Evolutionary conservation across 768 basidiomycete species (phyloP).

Genomic region (Paxillus ammoniavirescens): DNA sequence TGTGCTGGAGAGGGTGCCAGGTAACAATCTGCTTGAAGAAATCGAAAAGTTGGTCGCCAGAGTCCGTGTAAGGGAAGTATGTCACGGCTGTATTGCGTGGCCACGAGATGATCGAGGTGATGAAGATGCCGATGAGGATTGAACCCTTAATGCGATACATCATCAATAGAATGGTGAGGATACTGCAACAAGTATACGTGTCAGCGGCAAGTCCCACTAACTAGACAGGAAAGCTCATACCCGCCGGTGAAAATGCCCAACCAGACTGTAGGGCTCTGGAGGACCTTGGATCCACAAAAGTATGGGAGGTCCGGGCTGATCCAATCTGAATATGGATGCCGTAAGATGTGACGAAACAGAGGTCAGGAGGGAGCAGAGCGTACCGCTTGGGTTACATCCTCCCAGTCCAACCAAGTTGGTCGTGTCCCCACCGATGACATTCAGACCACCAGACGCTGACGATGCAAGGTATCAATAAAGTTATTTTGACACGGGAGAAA

Average conservation of each 20-base stretch:
- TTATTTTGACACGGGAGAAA: not conserved
- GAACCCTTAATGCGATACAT: constrained; percentile 83
- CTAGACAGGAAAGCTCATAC: constrained; percentile 35
- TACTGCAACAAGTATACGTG: constrained; percentile 33
- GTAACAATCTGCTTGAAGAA: constrained; percentile 85
- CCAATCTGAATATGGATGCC: constrained; percentile 37
- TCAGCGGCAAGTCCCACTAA: constrained; percentile 4
- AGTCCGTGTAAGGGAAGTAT: constrained; percentile 69
- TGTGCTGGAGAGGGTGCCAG: constrained; percentile 59
- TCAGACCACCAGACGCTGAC: constrained; percentile 62
- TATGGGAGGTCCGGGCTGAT: constrained; percentile 42
- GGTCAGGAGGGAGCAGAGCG: constrained; percentile 5
- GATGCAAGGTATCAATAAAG: constrained; percentile 3
- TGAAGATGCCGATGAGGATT: constrained; percentile 78
- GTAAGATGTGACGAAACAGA: constrained; percentile 6
- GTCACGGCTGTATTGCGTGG: constrained; percentile 80
- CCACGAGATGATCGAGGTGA: constrained; percentile 87
- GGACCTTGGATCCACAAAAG: constrained; percentile 62
- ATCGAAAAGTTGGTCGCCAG: constrained; percentile 72
- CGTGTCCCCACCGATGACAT: constrained; percentile 72
- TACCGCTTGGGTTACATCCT: constrained; percentile 61
- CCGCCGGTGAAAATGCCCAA: constrained; percentile 85
- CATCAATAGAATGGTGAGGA: constrained; percentile 78
- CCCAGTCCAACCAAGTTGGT: constrained; percentile 73
- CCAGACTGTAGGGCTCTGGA: constrained; percentile 81